Evolutionary conservation across 306 rosid genomes (phyloP), one percentile per base, ranked within the genome.

Genomic region (Cajanus cajan): DNA sequence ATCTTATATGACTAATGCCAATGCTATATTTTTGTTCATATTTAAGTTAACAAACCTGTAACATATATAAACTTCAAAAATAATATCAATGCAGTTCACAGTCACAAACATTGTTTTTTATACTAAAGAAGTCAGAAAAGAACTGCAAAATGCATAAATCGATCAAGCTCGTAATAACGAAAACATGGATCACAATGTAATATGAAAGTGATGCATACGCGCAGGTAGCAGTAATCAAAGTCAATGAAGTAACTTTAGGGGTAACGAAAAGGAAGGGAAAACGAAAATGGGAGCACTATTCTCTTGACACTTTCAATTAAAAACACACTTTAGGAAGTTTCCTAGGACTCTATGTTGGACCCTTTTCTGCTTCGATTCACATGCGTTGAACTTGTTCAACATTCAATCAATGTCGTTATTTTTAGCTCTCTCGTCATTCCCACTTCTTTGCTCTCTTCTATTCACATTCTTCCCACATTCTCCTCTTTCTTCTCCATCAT

Each of bases 221-320:
- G 83, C n/a, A 16, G 16, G 12, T 0, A 16, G 28, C 12, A 7
- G 8, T 0, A 2, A 65, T 67, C 76, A 74, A 81, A 74, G 84
- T 81, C 84, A 74, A 74, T 33, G 80, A 67, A 57, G 65, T 33
- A 45, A 37, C 43, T 54, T 44, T 14, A 12, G 43, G 36, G 22
- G 28, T 4, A 8, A 8, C 52, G 1, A 68, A 36, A 51, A n/a
- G n/a, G 11, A 64, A 54, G 15, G 67, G 16, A 13, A 2, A n/a
- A 24, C 21, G 22, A n/a, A 22, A 21, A 67, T 1, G 6, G 15
- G 4, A 44, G 59, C 59, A 18, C 18, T 57, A 28, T 59, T n/a
- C 66, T 55, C 68, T 52, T 43, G 19, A 16, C 74, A 55, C 11
- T 57, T 69, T 69, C 77, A 58, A 66, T 66, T 43, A 51, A 7